Evolutionary conservation across 2,329 filamentous ascomycete species (phyloP).

Genomic region (Fusarium protoensiforme): DNA sequence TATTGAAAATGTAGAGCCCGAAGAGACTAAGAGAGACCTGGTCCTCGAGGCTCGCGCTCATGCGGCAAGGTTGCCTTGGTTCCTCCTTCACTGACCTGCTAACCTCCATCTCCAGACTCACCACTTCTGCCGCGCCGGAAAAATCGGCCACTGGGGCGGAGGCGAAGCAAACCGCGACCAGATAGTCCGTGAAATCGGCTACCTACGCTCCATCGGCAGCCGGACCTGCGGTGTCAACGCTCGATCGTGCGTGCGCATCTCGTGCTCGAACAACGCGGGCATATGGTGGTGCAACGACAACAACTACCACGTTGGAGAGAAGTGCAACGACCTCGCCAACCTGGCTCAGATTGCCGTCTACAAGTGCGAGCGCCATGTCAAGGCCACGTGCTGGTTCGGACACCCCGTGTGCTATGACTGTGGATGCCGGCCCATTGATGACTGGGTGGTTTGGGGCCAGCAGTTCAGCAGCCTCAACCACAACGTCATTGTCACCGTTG

Average conservation of each 20-base stretch:
- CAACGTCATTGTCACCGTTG: constrained; percentile 3
- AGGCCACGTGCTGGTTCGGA: background rate
- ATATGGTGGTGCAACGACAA: constrained; percentile 12
- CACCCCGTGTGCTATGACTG: background rate
- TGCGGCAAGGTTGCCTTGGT: background rate
- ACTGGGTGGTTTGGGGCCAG: constrained; percentile 8
- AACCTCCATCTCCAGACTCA: background rate
- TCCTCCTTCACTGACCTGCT: background rate
- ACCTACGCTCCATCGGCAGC: constrained; percentile 4
- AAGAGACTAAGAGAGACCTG: background rate
- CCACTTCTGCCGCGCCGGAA: constrained; percentile 2
- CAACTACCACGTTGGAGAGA: background rate
- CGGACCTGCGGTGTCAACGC: constrained; percentile 4
- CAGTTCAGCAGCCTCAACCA: constrained; percentile 8
- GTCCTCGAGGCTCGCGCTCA: background rate
- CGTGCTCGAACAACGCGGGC: background rate
- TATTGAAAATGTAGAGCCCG: background rate
- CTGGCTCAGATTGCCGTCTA: constrained; percentile 5
- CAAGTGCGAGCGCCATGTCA: constrained; percentile 5
- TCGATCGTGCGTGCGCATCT: constrained; percentile 5
- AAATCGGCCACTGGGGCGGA: background rate
- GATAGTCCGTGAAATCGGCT: background rate
- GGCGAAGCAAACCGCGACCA: background rate
- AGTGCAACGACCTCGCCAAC: constrained; percentile 3
- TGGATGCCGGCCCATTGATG: background rate